Evolutionary conservation across 2,329 filamentous ascomycete species (phyloP).

Genomic region (Pseudogymnoascus sp.): DNA sequence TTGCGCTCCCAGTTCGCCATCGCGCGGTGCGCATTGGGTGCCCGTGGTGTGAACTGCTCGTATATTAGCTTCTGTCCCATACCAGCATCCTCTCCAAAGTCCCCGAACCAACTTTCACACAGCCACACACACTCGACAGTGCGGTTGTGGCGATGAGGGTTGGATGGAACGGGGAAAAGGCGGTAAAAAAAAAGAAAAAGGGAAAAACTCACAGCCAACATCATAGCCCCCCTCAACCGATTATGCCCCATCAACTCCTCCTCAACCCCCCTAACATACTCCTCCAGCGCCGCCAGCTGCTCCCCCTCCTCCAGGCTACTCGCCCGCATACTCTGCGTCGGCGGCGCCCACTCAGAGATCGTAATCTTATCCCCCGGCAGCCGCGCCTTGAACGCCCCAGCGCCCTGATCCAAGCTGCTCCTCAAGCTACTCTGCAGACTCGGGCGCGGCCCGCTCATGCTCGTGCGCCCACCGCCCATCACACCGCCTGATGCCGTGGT

Average conservation of each 20-base stretch:
- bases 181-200: background rate
- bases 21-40: slow-evolving; percentile 70
- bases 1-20: slow-evolving; percentile 98
- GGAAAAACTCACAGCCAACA: slow-evolving; percentile 54
- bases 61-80: background rate
- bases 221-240: slow-evolving; percentile 76
- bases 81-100: too few species aligned
- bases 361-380: slow-evolving; percentile 77
- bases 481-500: too few species aligned
- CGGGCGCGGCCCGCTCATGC: slow-evolving; percentile 33
- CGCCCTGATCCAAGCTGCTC: slow-evolving; percentile 44
- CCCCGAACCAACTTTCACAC: too few species aligned
- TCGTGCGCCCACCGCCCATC: slow-evolving; percentile 17
- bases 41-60: slow-evolving; percentile 66
- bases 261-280: slow-evolving; percentile 80
- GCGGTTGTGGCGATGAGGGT: too few species aligned
- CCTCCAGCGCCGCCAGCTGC: slow-evolving; percentile 64
- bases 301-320: slow-evolving; percentile 71
- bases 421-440: slow-evolving; percentile 55
- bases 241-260: slow-evolving; percentile 82
- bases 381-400: slow-evolving; percentile 36
- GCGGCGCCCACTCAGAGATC: slow-evolving; percentile 83
- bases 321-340: slow-evolving; percentile 81
- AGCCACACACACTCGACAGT: too few species aligned
- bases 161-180: background rate